Percentiles rank a stretch among this genome's conserved stretches.
Evolutionary conservation across 352 stramenopile genomes (phyloP).

Genomic region (Globisporangium radiosum): DNA sequence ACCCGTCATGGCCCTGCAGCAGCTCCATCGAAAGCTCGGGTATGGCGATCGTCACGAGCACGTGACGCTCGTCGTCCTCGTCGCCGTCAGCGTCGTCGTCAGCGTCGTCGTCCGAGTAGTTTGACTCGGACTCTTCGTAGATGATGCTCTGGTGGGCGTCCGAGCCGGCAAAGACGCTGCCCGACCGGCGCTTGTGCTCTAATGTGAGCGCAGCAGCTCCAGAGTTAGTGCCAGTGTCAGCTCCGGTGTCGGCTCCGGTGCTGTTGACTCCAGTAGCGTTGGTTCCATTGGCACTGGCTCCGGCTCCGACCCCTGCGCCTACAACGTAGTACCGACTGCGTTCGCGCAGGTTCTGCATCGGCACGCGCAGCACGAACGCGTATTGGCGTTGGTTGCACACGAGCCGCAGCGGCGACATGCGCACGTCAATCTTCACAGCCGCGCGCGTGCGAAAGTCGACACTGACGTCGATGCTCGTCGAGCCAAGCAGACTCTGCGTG

Average conservation of each 20-base stretch:
- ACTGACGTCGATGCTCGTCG: constrained; percentile 48
- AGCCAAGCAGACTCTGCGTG: constrained; percentile 64
- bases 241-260: too few species aligned
- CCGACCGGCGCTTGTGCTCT: constrained; percentile 3
- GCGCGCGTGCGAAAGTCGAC: constrained; percentile 57
- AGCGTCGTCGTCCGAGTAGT: constrained; percentile 6
- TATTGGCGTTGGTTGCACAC: constrained; percentile 85
- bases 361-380: constrained; percentile 63
- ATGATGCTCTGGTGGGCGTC: constrained; percentile 16
- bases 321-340: constrained; percentile 41
- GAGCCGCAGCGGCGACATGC: constrained; percentile 51
- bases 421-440: constrained; percentile 50
- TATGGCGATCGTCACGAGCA: constrained; percentile 50
- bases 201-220: not conserved
- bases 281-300: too few species aligned
- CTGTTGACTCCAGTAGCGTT: too few species aligned
- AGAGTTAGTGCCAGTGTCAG: too few species aligned
- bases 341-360: constrained; percentile 72
- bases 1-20: constrained; percentile 66
- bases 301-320: not conserved
- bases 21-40: constrained; percentile 80
- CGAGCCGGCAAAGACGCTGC: constrained; percentile 7
- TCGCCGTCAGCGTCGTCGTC: constrained; percentile 7
- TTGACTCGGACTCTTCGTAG: constrained; percentile 18
- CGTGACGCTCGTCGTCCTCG: constrained; percentile 46